Base-by-base conservation (phyloP, 2,329 filamentous ascomycete species). In the Pseudocercospora cruenta region DNA sequence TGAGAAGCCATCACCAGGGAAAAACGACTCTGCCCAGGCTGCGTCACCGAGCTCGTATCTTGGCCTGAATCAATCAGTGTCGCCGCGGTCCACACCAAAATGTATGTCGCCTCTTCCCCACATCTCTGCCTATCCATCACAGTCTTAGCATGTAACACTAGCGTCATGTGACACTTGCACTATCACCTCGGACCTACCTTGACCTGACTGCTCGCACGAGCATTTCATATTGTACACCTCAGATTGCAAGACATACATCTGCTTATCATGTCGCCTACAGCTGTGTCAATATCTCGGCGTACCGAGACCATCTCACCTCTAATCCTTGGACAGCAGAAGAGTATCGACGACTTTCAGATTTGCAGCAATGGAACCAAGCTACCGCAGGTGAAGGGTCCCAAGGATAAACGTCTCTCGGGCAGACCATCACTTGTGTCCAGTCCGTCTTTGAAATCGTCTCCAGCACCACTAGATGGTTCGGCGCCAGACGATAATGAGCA, bases 231-330 rank as follows among this genome's bases (percentile, higher is more conserved):
- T 39, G 4, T 5, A 39, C 36, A 16, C 12, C 7, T 54, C 33
- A 54, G 7, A 5, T 19, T 2, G 45, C 60, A 6, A n/a, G 3
- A 21, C 62, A 59, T 19, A 62, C 53, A 55, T 49, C 33, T 22
- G 64, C 69, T 71, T 39, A 70, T 67, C 58, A 60, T 66, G 60
- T 66, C 62, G 10, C 63, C 53, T 43, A 53, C 71, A 84, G 82
- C 79, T 66, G 82, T 83, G 36, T 80, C 81, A 4, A 83, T 83
- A 69, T 80, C 79, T 59, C 71, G 70, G 53, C 77, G 81, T 36
- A 73, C 79, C 31, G 82, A 83, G 67, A 78, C 77, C 55, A 82
- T 83, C 55, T 84, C 82, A 22, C 82, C 82, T 43, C 70, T 82
- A 67, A 79, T 83, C 67, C 78, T 80, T 26, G 82, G 78, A 24